Base-by-base conservation (phyloP, 441 rosid species). In the Pelargonium citronellum region DNA sequence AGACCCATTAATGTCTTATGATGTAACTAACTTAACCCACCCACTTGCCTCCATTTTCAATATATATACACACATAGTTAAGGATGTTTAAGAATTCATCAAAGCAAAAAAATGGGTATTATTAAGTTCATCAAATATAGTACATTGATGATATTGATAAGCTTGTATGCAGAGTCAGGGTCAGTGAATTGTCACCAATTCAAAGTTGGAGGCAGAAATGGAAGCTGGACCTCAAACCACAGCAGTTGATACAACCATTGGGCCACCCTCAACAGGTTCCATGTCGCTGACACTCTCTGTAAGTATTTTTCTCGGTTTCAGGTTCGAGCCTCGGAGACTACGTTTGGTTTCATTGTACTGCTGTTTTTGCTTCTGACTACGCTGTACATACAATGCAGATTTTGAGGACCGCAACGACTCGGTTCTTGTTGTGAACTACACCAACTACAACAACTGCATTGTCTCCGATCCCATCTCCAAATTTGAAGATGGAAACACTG, bases 251-350 rank as follows among this genome's bases (percentile, higher is more conserved):
- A 55, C 27, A 69, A 69, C 58, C 43, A 24, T 4, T 69, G 71
- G 71, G 71, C 71, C 5, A 57, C 20, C 7, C 44, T n/a, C 49
- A 55, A 53, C 47, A 55, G 71, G 64, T 69, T 69, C 72, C 65
- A 39, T 15, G 20, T 69, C 53, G 24, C 27, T 0, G 71, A 69
- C 49, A n/a, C 71, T 57, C 64, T 69, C 16, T 39, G 64, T 69
- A 69, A 30, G 71, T 53, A 24, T 3, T 3, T 47, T 9, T 47
- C 0, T 3, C 5, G 37, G 6, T 30, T 3, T 30, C 37, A 30
- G 37, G 37, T 30, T 30, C 37, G 37, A 30, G 37, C 24, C 24
- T 22, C 24, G 1, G 24, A 0, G 0, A 22, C 1, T 22, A 22
- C 24, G 1, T 1, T 2, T 10, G n/a, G 2, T 46, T 47, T 47